Evolutionary conservation across 169 alveolate species (phyloP), one percentile per base, ranked within the genome.

Genomic region (Plasmodium ovale): DNA sequence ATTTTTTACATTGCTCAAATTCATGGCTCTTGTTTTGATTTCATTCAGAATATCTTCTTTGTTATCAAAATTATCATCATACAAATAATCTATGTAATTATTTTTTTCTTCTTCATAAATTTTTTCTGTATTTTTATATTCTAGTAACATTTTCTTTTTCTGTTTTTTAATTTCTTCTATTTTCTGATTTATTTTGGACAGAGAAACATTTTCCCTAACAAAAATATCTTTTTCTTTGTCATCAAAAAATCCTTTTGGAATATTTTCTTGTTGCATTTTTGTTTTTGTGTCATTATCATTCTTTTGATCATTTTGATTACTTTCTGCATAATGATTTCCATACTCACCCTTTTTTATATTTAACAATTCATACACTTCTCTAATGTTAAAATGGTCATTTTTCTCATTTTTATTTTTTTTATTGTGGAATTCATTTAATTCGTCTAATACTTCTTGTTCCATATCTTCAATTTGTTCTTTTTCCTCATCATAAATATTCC

Each of bases 31-130:
- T 14, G 19, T 72, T 65, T 60, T 65, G 5, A 74, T 59, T 60
- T 74, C 88, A 60, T 74, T 51, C 39, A 74, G 47, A 64, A 74
- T 60, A 5, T 74, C 33, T 60, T 59, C 73, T 53, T 59, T 74
- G 54, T 74, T 67, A 60, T 74, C 88, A 74, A 59, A 74, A 53
- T 74, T 74, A 47, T 74, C 88, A 29, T 47, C 88, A 74, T 74
- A 74, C 35, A 74, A 47, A 65, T 74, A 74, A 59, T 74, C 88
- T 37, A 74, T 74, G 54, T 60, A 74, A 53, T 49, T 74, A 53
- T 74, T 74, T 51, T 59, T 74, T 37, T 59, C 60, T 54, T 74
- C 88, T 67, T 74, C 77, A 51, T 39, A 74, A 27, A 42, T 53
- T 0, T 54, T 60, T 74, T 74, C 88, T 12, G 58, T 31, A 51